A percentile compares a stretch with the other conserved stretches of the same genome.
phyloP scores from a whole-genome alignment of 2,329 filamentous ascomycete species.

The Colletotrichum costaricense region DNA sequence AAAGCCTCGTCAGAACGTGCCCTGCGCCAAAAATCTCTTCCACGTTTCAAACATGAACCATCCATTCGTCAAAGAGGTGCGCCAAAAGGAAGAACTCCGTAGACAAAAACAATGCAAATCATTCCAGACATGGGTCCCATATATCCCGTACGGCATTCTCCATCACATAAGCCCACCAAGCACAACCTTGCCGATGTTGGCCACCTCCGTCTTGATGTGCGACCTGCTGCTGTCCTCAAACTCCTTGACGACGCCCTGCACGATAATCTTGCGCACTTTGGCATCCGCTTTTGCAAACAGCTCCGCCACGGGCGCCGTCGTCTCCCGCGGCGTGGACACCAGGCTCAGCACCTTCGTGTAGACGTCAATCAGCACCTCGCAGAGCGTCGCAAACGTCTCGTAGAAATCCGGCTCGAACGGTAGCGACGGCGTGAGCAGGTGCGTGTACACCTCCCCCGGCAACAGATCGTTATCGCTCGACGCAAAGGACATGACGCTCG shows the following conservation, averaged over 20 bases:
- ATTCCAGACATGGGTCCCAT: conserved; percentile 16
- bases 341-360: conserved; percentile 84
- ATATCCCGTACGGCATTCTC: not conserved
- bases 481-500: conserved; percentile 66
- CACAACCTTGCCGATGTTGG: conserved; percentile 88
- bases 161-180: conserved; percentile 82
- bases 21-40: conserved; percentile 14
- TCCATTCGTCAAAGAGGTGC: not conserved
- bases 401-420: conserved; percentile 98
- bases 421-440: conserved; percentile 89
- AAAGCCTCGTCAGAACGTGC: not conserved
- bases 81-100: conserved; percentile 13
- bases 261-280: conserved; percentile 86
- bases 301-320: conserved; percentile 78
- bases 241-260: conserved; percentile 88
- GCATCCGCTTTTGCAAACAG: conserved; percentile 91
- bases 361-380: conserved; percentile 93
- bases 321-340: conserved; percentile 79
- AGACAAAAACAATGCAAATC: conserved; percentile 33
- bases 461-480: conserved; percentile 74
- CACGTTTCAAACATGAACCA: conserved; percentile 1
- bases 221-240: conserved; percentile 88
- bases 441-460: conserved; percentile 87
- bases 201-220: conserved; percentile 83
- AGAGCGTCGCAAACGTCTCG: conserved; percentile 94